These are phyloP conservation scores for Canavalia gladiata DNA, from an alignment of 306 rosid species.

Conservation along the genomic window DNA sequence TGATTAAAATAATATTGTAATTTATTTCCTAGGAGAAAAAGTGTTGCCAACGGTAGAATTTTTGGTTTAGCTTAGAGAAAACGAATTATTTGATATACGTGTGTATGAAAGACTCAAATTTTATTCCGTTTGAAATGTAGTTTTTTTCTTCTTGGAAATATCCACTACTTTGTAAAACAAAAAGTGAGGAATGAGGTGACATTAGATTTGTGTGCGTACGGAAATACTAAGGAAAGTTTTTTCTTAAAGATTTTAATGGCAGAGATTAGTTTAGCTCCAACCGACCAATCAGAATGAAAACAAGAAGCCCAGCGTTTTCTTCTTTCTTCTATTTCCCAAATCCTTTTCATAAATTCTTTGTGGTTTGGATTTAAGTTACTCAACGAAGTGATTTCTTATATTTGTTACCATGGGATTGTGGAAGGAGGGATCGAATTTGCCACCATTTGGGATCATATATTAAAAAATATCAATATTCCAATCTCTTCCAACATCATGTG, in stretches of 20 bases:
- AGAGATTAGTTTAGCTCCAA: background rate
- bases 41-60: background rate
- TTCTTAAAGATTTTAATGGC: conserved; percentile 34
- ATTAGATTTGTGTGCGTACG: conserved; percentile 42
- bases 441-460: background rate
- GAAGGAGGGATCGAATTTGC: background rate
- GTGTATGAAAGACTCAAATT: background rate
- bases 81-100: no score
- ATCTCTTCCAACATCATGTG: conserved; percentile 42
- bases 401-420: conserved; percentile 36
- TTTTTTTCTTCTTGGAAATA: no score
- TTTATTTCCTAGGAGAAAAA: background rate
- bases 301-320: background rate
- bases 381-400: background rate
- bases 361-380: background rate
- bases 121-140: no score
- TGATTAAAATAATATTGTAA: background rate
- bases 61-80: background rate
- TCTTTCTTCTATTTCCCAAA: background rate
- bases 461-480: conserved; percentile 4
- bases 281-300: background rate
- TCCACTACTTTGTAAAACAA: background rate
- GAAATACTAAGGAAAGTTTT: background rate
- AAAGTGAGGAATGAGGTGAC: conserved; percentile 35
- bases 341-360: conserved; percentile 1